These are phyloP conservation scores for Pinus taeda DNA, from an alignment of 75 land plant species.

Conservation along the genomic window DNA sequence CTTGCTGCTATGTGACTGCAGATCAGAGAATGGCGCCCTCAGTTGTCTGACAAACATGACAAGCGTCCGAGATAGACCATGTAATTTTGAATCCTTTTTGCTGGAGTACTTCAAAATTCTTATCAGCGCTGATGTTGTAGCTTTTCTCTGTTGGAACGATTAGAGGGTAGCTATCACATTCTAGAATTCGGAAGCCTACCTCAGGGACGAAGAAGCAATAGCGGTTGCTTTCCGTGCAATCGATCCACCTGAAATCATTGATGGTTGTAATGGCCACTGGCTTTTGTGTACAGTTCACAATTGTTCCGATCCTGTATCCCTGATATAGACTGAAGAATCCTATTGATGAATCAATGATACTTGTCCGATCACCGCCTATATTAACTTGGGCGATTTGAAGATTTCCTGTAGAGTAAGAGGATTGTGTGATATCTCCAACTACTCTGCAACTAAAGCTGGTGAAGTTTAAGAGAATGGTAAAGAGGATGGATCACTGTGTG, in stretches of 20 bases:
- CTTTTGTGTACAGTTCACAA: neutral
- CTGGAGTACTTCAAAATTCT: neutral
- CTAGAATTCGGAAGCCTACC: neutral
- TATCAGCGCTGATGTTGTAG: neutral
- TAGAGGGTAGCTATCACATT: neutral
- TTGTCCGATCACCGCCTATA: no score
- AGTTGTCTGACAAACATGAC: neutral
- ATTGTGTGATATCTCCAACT: no score
- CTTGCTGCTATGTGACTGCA: no score
- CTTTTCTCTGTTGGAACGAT: neutral
- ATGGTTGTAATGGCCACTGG: neutral
- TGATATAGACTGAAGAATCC: neutral
- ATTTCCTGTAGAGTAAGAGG: no score
- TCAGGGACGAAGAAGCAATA: neutral
- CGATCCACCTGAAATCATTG: neutral
- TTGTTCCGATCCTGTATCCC: neutral
- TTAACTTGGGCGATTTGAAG: no score
- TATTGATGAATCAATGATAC: no score
- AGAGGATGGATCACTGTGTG: no score
- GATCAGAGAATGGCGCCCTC: no score
- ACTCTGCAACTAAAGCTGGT: no score
- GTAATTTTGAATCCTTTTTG: neutral
- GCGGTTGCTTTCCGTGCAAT: neutral
- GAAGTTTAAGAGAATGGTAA: no score
- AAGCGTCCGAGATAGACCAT: neutral